Conservation (phyloP, 139 green algal species). For the Chlorella sp. region DNA sequence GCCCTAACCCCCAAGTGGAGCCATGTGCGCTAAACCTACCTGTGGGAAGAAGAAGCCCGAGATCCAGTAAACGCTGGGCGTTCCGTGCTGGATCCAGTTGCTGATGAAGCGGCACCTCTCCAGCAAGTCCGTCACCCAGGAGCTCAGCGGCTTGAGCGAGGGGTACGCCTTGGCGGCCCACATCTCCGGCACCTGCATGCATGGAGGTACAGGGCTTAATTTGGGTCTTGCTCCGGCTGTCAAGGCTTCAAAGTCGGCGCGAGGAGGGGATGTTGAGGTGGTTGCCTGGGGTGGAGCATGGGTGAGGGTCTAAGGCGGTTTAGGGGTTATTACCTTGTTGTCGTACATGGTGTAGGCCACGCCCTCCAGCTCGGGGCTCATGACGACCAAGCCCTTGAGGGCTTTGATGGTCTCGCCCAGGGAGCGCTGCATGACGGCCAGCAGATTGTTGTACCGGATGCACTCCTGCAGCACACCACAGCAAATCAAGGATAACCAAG, state of each 20-base stretch:
- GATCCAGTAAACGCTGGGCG: slow-evolving; percentile 72
- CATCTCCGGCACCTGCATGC: slow-evolving; percentile 58
- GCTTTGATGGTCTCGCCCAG: slow-evolving; percentile 53
- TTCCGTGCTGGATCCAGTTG: slow-evolving; percentile 57
- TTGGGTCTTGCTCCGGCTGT: no score
- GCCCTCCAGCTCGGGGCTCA: slow-evolving; percentile 71
- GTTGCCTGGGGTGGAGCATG: no score
- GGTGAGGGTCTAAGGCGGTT: no score
- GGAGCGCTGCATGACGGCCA: slow-evolving; percentile 46
- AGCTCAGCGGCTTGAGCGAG: slow-evolving; percentile 74
- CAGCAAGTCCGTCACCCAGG: slow-evolving; percentile 71
- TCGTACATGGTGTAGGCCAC: slow-evolving; percentile 67
- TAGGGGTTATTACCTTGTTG: no score
- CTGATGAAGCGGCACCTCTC: slow-evolving; percentile 65
- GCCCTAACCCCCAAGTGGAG: no score
- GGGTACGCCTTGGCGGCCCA: slow-evolving; percentile 81
- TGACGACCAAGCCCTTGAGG: slow-evolving; percentile 68
- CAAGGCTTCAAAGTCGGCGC: no score
- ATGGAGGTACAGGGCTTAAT: no score
- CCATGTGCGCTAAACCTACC: no score
- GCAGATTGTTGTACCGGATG: slow-evolving; percentile 67
- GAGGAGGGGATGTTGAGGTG: no score
- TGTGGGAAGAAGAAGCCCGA: slow-evolving; percentile 86
- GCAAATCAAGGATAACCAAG: background rate
- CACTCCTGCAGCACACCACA: slow-evolving; percentile 30